A percentile compares a stretch with the other conserved stretches of the same genome.
Conservation (phyloP, 202 grass and related monocot species). For the Brachypodium distachyon region DNA sequence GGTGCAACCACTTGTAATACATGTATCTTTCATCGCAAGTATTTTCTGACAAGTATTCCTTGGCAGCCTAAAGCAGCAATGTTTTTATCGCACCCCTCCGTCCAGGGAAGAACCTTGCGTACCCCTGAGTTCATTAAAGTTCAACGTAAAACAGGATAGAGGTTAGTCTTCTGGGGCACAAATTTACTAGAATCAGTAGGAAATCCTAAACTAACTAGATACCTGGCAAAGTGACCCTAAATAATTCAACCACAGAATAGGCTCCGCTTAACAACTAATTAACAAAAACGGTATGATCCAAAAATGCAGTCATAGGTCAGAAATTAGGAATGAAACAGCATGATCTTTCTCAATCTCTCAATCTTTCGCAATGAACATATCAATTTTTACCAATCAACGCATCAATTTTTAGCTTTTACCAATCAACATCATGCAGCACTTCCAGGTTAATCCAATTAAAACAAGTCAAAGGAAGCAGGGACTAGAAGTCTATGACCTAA, state of each 20-base stretch:
- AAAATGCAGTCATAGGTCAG: not conserved
- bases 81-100: conserved; percentile 46
- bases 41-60: conserved; percentile 56
- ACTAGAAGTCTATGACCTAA: not conserved
- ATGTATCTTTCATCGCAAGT: conserved; percentile 34
- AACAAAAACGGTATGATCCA: not conserved
- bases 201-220: not conserved
- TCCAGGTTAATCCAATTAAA: not conserved
- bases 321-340: not conserved
- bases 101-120: conserved; percentile 43
- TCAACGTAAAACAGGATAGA: not conserved
- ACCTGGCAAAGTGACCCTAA: not conserved
- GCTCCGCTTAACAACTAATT: not conserved
- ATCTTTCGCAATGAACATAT: conserved; percentile 4
- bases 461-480: not conserved
- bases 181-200: not conserved
- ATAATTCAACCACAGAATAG: not conserved
- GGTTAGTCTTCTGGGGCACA: not conserved
- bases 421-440: not conserved
- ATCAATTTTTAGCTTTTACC: not conserved
- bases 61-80: conserved; percentile 20
- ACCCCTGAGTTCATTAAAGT: conserved; percentile 38
- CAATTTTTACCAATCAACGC: not conserved
- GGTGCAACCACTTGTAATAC: conserved; percentile 24
- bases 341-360: not conserved